These are phyloP conservation scores for Collariella sp. DNA, from an alignment of 495 filamentous ascomycete genomes.

Conservation along the genomic window DNA sequence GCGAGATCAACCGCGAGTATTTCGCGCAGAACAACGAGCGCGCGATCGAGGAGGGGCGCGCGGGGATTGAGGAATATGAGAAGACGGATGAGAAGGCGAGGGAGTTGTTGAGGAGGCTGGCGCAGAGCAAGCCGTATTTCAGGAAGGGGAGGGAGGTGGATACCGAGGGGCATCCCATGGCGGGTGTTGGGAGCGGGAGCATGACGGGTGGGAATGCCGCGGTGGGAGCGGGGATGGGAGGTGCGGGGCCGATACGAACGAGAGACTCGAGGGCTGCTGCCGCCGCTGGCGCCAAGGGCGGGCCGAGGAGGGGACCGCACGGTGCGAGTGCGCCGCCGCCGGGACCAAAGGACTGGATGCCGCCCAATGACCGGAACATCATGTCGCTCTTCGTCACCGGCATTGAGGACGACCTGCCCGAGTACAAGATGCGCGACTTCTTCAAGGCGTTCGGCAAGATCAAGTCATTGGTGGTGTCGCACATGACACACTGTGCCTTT, in stretches of 20 bases:
- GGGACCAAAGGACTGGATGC: conserved; percentile 69
- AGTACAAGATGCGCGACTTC: conserved; percentile 81
- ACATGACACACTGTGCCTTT: conserved; percentile 94
- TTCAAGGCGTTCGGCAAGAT: conserved; percentile 82
- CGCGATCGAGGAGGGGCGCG: conserved; percentile 82
- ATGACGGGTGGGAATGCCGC: conserved; percentile 37
- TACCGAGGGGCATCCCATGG: conserved; percentile 44
- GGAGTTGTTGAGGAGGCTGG: conserved; percentile 74
- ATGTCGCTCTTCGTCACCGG: conserved; percentile 91
- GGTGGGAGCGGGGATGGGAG: conserved; percentile 38
- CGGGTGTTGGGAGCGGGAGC: conserved; percentile 22
- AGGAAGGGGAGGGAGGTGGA: conserved; percentile 64
- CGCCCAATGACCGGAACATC: conserved; percentile 73
- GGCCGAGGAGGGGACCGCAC: conserved; percentile 44
- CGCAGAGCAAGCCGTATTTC: conserved; percentile 90
- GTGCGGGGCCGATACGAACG: conserved; percentile 62
- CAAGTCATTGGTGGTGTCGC: conserved; percentile 84
- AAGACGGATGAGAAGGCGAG: conserved; percentile 94
- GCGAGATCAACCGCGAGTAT: conserved; percentile 89
- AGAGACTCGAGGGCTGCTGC: conserved; percentile 49
- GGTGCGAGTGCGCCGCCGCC: conserved; percentile 67
- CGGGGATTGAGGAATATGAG: conserved; percentile 75
- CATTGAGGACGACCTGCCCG: conserved; percentile 91
- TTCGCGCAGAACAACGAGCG: conserved; percentile 96
- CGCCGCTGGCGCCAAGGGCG: conserved; percentile 35